Conservation (phyloP, 2,329 filamentous ascomycete species). For the Leptographium flavum region DNA sequence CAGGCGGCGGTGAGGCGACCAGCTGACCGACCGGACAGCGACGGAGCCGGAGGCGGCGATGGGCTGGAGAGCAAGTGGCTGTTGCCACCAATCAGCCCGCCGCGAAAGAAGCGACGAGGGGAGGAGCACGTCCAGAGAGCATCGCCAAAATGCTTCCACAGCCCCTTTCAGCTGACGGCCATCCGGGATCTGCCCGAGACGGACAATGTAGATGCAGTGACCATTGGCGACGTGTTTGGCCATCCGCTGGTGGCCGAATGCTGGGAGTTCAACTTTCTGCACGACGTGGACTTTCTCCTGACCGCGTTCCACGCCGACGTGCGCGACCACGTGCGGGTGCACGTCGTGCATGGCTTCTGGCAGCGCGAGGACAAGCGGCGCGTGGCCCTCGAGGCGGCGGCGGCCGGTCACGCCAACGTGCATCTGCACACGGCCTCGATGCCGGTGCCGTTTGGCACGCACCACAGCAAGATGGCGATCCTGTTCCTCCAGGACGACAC, state of each 20-base stretch:
- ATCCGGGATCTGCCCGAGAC: slow-evolving; percentile 47
- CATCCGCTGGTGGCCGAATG: slow-evolving; percentile 59
- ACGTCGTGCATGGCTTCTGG: slow-evolving; percentile 49
- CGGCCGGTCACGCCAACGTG: slow-evolving; percentile 50
- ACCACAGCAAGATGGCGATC: slow-evolving; percentile 81
- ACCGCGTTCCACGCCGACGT: slow-evolving; percentile 37
- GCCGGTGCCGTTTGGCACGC: slow-evolving; percentile 74
- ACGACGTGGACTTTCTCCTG: slow-evolving; percentile 45
- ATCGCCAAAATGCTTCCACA: neutral
- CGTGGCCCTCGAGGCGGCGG: slow-evolving; percentile 44
- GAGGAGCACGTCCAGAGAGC: neutral
- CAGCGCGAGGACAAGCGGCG: slow-evolving; percentile 51
- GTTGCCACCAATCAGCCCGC: slow-evolving; percentile 29
- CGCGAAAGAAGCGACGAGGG: slow-evolving; percentile 19
- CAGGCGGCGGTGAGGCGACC: neutral
- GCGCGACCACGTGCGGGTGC: slow-evolving; percentile 32
- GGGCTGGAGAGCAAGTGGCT: slow-evolving; percentile 3
- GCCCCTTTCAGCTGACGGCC: slow-evolving; percentile 55
- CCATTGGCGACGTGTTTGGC: slow-evolving; percentile 53
- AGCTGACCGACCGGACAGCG: neutral
- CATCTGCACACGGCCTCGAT: slow-evolving; percentile 60
- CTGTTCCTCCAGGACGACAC: slow-evolving; percentile 62
- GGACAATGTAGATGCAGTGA: slow-evolving; percentile 51
- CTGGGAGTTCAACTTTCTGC: slow-evolving; percentile 57
- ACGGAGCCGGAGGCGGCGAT: neutral